Evolutionary conservation across 257 asterid species (phyloP).

Genomic region (Solanum appendiculatum): DNA sequence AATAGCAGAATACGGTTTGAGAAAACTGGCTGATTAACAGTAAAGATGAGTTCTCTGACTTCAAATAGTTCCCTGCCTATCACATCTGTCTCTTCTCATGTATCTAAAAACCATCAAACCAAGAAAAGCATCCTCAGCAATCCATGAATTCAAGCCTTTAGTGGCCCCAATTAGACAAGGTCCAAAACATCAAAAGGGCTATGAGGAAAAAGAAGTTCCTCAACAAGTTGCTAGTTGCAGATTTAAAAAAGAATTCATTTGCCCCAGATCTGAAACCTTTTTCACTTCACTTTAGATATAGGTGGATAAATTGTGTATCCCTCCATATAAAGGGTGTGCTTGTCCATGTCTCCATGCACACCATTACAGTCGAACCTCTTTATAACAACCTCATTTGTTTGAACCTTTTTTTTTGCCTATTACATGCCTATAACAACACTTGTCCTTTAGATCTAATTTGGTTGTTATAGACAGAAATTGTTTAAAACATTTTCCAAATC

Average conservation of each 20-base stretch:
- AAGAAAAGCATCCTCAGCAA: background rate
- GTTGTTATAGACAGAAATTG: background rate
- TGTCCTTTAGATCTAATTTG: background rate
- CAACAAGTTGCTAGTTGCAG: background rate
- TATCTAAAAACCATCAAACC: background rate
- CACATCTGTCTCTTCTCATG: background rate
- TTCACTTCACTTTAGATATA: background rate
- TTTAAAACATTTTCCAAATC: background rate
- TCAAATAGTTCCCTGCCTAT: background rate
- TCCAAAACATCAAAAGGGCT: background rate
- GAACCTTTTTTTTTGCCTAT: background rate
- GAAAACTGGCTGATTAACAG: background rate
- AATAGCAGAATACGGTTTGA: background rate
- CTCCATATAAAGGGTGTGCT: background rate
- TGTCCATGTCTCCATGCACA: background rate
- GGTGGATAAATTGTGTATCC: background rate
- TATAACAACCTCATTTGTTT: background rate
- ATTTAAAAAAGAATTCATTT: background rate
- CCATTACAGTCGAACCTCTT: background rate
- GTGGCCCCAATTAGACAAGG: background rate
- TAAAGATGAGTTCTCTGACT: background rate
- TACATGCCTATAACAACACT: background rate
- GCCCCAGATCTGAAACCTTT: background rate
- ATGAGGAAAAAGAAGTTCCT: background rate
- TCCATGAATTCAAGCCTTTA: background rate